Evolutionary conservation across 75 land plant genomes (phyloP).

Genomic region (Gnetum montanum): DNA sequence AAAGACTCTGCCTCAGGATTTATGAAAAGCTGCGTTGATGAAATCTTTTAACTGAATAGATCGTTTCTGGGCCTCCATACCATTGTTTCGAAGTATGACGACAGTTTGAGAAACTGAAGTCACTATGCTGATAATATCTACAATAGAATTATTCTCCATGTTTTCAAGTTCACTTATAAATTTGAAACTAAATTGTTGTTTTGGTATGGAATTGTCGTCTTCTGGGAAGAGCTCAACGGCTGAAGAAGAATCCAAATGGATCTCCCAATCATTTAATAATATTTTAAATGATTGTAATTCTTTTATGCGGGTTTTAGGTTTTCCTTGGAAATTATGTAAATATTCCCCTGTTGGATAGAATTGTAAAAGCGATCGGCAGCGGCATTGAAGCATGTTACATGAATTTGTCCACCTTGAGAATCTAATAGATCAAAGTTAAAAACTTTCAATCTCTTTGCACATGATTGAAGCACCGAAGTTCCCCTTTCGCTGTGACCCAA

Average conservation of each 20-base stretch:
- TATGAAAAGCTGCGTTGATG: conserved; percentile 68
- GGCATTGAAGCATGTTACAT: conserved; percentile 86
- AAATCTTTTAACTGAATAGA: conserved; percentile 74
- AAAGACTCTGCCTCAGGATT: conserved; percentile 63
- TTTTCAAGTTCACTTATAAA: conserved; percentile 79
- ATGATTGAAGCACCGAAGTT: conserved; percentile 83
- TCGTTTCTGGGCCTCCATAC: conserved; percentile 87
- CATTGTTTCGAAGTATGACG: conserved; percentile 85
- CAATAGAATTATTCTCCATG: conserved; percentile 55
- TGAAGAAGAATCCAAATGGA: conserved; percentile 69
- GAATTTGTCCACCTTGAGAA: conserved; percentile 88
- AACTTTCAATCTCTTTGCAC: conserved; percentile 93
- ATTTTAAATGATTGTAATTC: conserved; percentile 82
- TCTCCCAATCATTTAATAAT: conserved; percentile 98
- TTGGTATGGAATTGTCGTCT: conserved; percentile 75
- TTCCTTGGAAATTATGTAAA: conserved; percentile 86
- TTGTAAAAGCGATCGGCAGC: conserved; percentile 81
- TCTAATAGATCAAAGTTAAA: conserved; percentile 94
- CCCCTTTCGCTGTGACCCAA: conserved; percentile 85
- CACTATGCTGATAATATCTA: conserved; percentile 84
- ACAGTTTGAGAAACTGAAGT: conserved; percentile 51
- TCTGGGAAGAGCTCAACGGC: conserved; percentile 69
- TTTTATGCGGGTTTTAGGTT: conserved; percentile 89
- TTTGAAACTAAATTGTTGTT: conserved; percentile 71
- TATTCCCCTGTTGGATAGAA: conserved; percentile 60